Conservation (phyloP, 179 eudicot genomes). For the Beta corolliflora region DNA sequence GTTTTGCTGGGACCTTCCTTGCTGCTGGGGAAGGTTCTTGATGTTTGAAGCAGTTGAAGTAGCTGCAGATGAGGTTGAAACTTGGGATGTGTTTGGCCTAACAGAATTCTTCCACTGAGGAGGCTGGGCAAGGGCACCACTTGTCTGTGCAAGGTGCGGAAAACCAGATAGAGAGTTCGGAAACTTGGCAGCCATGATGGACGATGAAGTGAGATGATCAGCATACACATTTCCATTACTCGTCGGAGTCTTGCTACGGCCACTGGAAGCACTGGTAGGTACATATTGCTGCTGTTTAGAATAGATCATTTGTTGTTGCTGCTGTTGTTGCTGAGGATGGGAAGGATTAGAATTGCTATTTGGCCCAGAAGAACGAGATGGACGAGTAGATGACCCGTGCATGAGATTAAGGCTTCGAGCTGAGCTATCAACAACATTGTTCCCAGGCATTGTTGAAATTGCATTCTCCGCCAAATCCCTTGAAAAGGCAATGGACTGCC, state of each 20-base stretch:
- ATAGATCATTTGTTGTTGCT: conserved; percentile 39
- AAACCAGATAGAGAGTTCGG: conserved; percentile 51
- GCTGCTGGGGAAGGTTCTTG: conserved; percentile 65
- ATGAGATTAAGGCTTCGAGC: conserved; percentile 54
- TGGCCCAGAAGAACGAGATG: conserved; percentile 43
- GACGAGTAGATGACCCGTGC: conserved; percentile 42
- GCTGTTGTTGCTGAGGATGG: conserved; percentile 49
- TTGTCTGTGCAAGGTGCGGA: conserved; percentile 61
- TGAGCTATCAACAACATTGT: conserved; percentile 65
- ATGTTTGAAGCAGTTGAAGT: conserved; percentile 45
- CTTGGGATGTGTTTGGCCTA: conserved; percentile 57
- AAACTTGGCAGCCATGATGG: conserved; percentile 60
- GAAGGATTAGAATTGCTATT: conserved; percentile 37
- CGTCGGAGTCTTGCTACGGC: conserved; percentile 56
- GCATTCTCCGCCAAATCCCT: conserved; percentile 63
- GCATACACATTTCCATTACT: conserved; percentile 66
- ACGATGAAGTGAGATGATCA: conserved; percentile 61
- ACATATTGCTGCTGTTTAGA: conserved; percentile 46
- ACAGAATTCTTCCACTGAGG: conserved; percentile 77
- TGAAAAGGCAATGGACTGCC: conserved; percentile 90
- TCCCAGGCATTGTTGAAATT: conserved; percentile 36
- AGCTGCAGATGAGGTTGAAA: conserved; percentile 44
- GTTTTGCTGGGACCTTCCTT: conserved; percentile 56
- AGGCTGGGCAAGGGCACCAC: conserved; percentile 57
- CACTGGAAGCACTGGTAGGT: conserved; percentile 31